Percentiles rank a stretch among this genome's conserved stretches.
These are phyloP conservation scores for Solanum virginianum DNA, from an alignment of 257 asterid species.

Conservation along the genomic window DNA sequence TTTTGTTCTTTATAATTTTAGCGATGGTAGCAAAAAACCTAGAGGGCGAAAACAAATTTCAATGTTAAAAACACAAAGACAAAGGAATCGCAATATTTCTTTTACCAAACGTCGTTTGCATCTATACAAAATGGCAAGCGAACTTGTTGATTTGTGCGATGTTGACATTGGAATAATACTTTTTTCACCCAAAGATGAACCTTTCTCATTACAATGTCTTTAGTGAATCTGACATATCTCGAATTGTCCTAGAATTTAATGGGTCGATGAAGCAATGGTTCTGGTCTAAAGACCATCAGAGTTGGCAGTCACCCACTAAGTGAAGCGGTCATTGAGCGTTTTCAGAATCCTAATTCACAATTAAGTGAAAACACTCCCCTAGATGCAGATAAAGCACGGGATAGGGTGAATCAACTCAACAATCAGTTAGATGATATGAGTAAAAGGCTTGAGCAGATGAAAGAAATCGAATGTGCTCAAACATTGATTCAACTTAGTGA, in stretches of 20 bases:
- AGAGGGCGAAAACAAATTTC: conserved; percentile 19
- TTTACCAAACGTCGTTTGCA: conserved; percentile 22
- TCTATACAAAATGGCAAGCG: conserved; percentile 17
- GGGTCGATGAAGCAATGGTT: neutral
- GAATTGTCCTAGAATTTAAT: neutral
- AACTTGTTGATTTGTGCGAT: conserved; percentile 10
- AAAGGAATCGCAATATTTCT: neutral
- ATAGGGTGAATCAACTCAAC: neutral
- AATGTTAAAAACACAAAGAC: conserved; percentile 8
- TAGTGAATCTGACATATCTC: neutral
- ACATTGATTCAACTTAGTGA: neutral
- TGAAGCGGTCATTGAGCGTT: neutral
- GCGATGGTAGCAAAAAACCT: conserved; percentile 6
- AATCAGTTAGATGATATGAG: neutral
- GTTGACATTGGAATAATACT: conserved; percentile 17
- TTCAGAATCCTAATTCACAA: neutral
- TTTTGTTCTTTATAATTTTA: neutral
- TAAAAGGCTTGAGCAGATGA: neutral
- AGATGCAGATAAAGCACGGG: neutral
- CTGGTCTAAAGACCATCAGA: conserved; percentile 2
- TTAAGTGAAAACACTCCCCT: neutral
- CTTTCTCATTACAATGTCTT: conserved; percentile 33
- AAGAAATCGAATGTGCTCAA: neutral
- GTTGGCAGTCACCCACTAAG: conserved; percentile 17
- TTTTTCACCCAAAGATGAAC: conserved; percentile 25